Evolutionary conservation across 371 early-diverging fungal genomes (phyloP), one percentile per base, ranked within the genome.

Genomic region (Lichtheimia ornata): DNA sequence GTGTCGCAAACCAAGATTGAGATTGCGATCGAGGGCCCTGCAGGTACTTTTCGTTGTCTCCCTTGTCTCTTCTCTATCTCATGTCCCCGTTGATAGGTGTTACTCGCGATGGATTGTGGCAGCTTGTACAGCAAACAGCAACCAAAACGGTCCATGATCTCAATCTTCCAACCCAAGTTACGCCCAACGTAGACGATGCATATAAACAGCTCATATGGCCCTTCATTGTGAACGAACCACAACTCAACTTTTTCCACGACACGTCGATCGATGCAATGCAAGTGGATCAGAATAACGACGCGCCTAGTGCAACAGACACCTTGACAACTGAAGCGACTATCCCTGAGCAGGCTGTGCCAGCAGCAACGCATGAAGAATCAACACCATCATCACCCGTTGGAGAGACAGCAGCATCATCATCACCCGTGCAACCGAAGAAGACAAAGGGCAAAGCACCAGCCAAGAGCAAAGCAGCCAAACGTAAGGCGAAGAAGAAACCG

Each of bases 161-260:
- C 11, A 45, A 50, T 17, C 35, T 35, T 12, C 17, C 40, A 17
- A 52, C 18, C 14, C 40, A 12, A 12, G 20, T 30, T 28, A 5
- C 57, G 24, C 73, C 73, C 5, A 43, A 42, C 4, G 42, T 76
- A 4, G 74, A 77, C 44, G 64, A 60, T 2, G 56, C 43, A 1
- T 77, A 73, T 53, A 77, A 73, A 42, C 9, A 53, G 0, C 71
- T 65, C 35, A 15, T 77, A 20, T 77, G 77, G 77, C 59, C 67
- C 5, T 61, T 62, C 35, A 14, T 72, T 6, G 20, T 50, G 28
- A n/a, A 45, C 15, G 43, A 44, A 25, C 7, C 40, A 27, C 57
- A 27, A 6, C 27, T 56, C 20, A 42, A 56, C 9, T 56, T 44
- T 27, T 56, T 41, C n/a, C 44, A 56, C 25, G 57, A 56, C 28